Evolutionary conservation across 2,329 filamentous ascomycete genomes (phyloP).

Genomic region (Beauveria sp.): DNA sequence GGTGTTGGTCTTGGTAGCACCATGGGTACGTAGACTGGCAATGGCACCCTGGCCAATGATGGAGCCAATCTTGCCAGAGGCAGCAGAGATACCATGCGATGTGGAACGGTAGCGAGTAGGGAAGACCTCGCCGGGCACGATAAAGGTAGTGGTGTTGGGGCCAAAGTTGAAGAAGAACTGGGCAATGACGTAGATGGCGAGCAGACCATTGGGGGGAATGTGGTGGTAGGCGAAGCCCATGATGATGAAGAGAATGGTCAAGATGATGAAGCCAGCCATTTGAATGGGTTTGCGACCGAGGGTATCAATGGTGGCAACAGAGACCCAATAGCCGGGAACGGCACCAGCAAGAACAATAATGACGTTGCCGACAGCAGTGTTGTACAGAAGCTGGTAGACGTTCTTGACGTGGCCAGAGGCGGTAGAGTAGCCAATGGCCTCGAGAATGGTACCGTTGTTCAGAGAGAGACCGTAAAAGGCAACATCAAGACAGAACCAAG

Average conservation of each 20-base stretch:
- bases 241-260: constrained; percentile 53
- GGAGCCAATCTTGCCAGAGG: constrained; percentile 47
- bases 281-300: constrained; percentile 74
- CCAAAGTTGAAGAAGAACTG: constrained; percentile 55
- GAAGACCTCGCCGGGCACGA: constrained; percentile 50
- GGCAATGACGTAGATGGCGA: constrained; percentile 48
- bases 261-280: constrained; percentile 52
- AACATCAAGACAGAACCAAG: constrained; percentile 68
- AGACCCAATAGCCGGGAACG: constrained; percentile 77
- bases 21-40: constrained; percentile 41
- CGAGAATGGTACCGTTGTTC: constrained; percentile 67
- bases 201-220: constrained; percentile 43
- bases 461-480: constrained; percentile 63
- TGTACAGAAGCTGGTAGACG: constrained; percentile 63
- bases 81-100: constrained; percentile 50
- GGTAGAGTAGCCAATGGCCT: constrained; percentile 61
- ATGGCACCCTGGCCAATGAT: constrained; percentile 53
- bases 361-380: constrained; percentile 70
- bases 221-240: constrained; percentile 57
- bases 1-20: constrained; percentile 29
- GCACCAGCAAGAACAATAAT: constrained; percentile 72
- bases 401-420: constrained; percentile 39
- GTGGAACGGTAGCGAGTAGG: constrained; percentile 50
- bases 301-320: constrained; percentile 65
- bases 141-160: constrained; percentile 50